These are phyloP conservation scores for Pyricularia grisea DNA, from an alignment of 2,329 filamentous ascomycete species.

Conservation along the genomic window DNA sequence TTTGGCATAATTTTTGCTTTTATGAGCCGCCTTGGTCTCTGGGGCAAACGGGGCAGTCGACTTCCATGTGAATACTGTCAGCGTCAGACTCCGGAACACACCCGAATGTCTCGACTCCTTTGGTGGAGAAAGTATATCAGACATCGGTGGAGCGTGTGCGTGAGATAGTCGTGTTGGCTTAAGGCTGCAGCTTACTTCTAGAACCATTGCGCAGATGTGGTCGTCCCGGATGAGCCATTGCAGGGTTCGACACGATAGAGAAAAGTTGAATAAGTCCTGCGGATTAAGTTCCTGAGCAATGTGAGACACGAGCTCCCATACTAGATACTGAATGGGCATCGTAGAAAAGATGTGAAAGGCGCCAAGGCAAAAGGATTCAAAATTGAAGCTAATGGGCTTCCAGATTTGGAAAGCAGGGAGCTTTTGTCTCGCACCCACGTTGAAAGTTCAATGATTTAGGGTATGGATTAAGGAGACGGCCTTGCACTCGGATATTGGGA, in stretches of 20 bases:
- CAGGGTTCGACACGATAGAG: conserved; percentile 41
- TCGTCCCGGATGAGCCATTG: conserved; percentile 40
- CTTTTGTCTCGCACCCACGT: background rate
- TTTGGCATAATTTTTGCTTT: conserved; percentile 30
- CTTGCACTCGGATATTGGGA: background rate
- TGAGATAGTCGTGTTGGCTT: conserved; percentile 12
- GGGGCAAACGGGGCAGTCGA: conserved; percentile 20
- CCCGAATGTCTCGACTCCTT: background rate
- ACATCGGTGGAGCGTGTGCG: background rate
- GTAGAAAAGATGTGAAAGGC: background rate
- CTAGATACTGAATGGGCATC: background rate
- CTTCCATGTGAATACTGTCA: conserved; percentile 15
- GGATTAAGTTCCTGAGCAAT: conserved; percentile 45
- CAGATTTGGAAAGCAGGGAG: background rate
- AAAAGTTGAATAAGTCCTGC: conserved; percentile 48
- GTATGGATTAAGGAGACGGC: background rate
- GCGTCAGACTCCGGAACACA: background rate
- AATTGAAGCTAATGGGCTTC: background rate
- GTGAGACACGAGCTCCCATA: conserved; percentile 12
- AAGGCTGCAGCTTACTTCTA: conserved; percentile 37
- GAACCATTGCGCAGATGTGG: conserved; percentile 44
- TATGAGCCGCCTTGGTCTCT: conserved; percentile 21
- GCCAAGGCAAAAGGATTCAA: background rate
- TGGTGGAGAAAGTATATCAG: background rate
- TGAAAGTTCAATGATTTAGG: background rate